Conservation (phyloP, 495 filamentous ascomycete genomes). For the Talaromyces ruber region DNA sequence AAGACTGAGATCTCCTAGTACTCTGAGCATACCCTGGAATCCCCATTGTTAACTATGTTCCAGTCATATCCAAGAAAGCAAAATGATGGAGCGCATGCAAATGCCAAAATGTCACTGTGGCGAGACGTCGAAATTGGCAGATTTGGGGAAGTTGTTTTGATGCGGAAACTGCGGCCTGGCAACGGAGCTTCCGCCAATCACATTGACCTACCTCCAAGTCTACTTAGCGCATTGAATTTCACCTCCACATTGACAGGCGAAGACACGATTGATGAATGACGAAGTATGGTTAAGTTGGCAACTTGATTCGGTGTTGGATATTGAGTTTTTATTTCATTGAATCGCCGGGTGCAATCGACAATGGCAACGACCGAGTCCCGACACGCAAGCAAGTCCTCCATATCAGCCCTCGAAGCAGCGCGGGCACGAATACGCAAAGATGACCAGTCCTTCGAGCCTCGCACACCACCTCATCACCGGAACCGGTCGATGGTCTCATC, state of each 20-base stretch:
- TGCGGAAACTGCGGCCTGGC: conserved; percentile 1
- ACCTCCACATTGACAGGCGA: neutral
- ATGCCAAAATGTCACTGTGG: neutral
- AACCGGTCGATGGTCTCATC: conserved; percentile 31
- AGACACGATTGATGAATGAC: neutral
- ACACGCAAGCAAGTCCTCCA: conserved; percentile 6
- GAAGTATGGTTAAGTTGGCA: neutral
- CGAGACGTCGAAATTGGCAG: neutral
- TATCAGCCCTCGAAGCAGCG: conserved; percentile 7
- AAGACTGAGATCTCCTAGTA: neutral
- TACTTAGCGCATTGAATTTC: neutral
- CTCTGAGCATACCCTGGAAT: conserved; percentile 17
- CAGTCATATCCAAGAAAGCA: neutral
- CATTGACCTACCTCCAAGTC: neutral
- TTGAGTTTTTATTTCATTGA: neutral
- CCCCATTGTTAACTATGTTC: conserved; percentile 21
- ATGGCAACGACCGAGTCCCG: conserved; percentile 6
- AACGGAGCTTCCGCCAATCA: neutral
- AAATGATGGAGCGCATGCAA: neutral
- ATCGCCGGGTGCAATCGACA: neutral
- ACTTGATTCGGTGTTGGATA: neutral
- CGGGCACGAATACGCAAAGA: conserved; percentile 7
- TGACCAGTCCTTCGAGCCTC: conserved; percentile 12
- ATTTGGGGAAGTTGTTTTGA: neutral
- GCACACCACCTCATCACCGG: conserved; percentile 29